These are phyloP conservation scores for Sporobolomyces roseus DNA, from an alignment of 768 basidiomycete genomes.

Conservation along the genomic window DNA sequence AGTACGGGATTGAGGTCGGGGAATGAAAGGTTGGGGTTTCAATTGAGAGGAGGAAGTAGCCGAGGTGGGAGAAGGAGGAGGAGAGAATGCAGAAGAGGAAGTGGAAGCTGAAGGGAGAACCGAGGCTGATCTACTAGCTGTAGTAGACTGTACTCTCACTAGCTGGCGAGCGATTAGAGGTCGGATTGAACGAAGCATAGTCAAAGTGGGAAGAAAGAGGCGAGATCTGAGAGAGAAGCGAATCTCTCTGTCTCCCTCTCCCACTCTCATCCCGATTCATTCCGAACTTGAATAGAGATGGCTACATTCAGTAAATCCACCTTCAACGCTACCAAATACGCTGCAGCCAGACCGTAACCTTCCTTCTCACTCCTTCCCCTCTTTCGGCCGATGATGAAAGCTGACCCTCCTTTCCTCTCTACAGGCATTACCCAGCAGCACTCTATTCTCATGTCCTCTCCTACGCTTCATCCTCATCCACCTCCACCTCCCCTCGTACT, in stretches of 20 bases:
- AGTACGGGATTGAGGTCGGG: neutral
- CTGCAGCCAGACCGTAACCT: conserved; percentile 57
- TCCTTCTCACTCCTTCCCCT: neutral
- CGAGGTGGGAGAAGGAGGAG: conserved; percentile 5
- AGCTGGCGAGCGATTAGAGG: neutral
- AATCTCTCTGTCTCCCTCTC: neutral
- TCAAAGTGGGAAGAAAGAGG: neutral
- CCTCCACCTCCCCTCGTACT: neutral
- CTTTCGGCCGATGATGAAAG: conserved; percentile 56
- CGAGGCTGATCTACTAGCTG: conserved; percentile 1
- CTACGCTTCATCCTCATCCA: neutral
- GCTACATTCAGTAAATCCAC: conserved; percentile 68
- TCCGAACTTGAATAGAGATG: conserved; percentile 52
- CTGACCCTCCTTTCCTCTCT: conserved; percentile 54
- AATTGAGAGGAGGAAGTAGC: neutral
- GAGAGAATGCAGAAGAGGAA: neutral
- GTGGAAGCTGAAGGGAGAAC: neutral
- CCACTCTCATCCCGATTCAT: neutral
- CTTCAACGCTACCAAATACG: conserved; percentile 67
- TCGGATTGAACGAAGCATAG: neutral
- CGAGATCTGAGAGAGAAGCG: neutral
- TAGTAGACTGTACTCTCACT: neutral
- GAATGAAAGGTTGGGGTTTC: conserved; percentile 35
- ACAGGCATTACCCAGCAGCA: conserved; percentile 27
- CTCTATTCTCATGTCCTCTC: conserved; percentile 24